A percentile compares a stretch with the other conserved stretches of the same genome.
Evolutionary conservation across 2,329 filamentous ascomycete genomes (phyloP).

Genomic region (Cryphonectria parasitica): DNA sequence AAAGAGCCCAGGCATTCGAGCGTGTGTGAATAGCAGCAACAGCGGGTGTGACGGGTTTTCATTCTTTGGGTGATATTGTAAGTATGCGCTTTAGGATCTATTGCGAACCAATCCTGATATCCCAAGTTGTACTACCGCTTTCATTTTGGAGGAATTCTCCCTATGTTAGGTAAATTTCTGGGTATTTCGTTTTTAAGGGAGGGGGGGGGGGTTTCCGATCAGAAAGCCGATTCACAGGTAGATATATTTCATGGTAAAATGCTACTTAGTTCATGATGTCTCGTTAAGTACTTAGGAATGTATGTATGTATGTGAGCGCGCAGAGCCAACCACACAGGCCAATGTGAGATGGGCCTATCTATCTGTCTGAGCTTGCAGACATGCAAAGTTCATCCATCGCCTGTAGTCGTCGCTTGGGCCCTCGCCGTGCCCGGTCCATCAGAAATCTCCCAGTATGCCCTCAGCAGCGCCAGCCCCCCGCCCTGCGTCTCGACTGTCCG

Average conservation of each 20-base stretch:
- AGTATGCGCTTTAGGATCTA: neutral
- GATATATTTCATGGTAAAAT: neutral
- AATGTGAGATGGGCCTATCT: neutral
- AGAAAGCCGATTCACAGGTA: neutral
- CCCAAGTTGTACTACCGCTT: neutral
- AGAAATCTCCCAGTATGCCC: constrained; percentile 27
- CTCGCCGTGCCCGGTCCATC: constrained; percentile 10
- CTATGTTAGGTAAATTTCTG: too few species aligned
- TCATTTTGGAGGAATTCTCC: neutral
- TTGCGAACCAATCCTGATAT: neutral
- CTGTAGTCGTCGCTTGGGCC: neutral
- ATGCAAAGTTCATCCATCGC: constrained; percentile 20
- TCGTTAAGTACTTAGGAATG: neutral
- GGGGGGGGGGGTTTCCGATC: neutral
- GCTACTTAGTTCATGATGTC: neutral
- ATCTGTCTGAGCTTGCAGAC: neutral
- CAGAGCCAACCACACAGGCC: neutral
- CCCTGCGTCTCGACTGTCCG: constrained; percentile 30
- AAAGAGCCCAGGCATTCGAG: constrained; percentile 4
- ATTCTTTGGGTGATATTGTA: neutral
- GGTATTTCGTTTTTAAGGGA: too few species aligned
- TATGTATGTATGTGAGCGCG: neutral
- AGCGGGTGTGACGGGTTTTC: neutral
- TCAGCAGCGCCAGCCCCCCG: constrained; percentile 27
- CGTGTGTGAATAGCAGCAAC: neutral